A percentile compares a stretch with the other conserved stretches of the same genome.
phyloP scores from a whole-genome alignment of 2,329 filamentous ascomycete genomes.

The Phaeomoniella chlamydospora region DNA sequence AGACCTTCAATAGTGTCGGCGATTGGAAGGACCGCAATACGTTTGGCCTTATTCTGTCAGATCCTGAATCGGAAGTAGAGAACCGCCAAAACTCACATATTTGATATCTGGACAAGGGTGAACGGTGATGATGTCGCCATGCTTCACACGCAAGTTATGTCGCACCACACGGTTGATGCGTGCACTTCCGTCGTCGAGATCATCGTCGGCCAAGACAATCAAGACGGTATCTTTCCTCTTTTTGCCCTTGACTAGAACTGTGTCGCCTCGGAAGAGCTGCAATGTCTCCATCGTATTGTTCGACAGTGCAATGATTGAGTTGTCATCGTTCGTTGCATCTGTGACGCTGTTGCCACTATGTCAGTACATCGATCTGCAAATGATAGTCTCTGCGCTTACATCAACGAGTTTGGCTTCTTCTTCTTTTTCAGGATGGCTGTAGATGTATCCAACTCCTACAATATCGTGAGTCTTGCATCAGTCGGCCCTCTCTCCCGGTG shows the following conservation, averaged over 20 bases:
- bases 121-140: conserved; percentile 93
- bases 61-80: background rate
- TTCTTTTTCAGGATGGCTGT: conserved; percentile 99
- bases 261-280: conserved; percentile 96
- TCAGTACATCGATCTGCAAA: conserved; percentile 1
- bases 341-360: conserved; percentile 54
- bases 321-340: conserved; percentile 97
- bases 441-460: conserved; percentile 72
- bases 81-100: conserved; percentile 63
- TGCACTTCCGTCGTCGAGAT: conserved; percentile 91
- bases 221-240: conserved; percentile 98
- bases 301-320: conserved; percentile 95
- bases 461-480: conserved; percentile 10
- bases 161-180: conserved; percentile 97
- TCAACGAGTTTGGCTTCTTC: conserved; percentile 99
- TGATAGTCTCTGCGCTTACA: conserved; percentile 44
- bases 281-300: conserved; percentile 98
- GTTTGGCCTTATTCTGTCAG: conserved; percentile 59
- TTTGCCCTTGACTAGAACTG: conserved; percentile 96
- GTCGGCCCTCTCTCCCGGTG: conserved; percentile 13
- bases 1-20: conserved; percentile 96
- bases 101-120: conserved; percentile 98
- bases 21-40: conserved; percentile 94
- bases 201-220: conserved; percentile 93
- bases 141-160: conserved; percentile 96